phyloP scores from a whole-genome alignment of 139 green algal species.

The Spirogloea muscicola region DNA sequence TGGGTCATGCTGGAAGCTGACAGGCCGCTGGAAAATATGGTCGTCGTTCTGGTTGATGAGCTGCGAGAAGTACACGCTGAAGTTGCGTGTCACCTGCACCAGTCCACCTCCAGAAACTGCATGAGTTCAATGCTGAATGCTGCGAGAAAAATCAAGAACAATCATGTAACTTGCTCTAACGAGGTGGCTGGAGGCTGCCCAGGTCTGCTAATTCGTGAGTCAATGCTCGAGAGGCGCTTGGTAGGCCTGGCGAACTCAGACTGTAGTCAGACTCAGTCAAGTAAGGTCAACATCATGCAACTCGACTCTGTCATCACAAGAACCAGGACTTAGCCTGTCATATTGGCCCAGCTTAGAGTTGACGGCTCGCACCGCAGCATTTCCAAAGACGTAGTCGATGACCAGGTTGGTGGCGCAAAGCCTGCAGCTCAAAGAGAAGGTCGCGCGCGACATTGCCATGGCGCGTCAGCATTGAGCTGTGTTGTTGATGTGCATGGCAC shows the following conservation, averaged over 20 bases:
- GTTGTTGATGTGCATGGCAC: no score
- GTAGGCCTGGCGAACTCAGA: no score
- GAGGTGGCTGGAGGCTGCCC: neutral
- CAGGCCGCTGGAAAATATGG: conserved; percentile 15
- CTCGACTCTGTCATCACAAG: no score
- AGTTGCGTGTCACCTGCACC: conserved; percentile 16
- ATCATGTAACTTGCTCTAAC: neutral
- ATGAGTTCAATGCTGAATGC: no score
- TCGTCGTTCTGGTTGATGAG: conserved; percentile 13
- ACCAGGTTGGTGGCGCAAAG: conserved; percentile 18
- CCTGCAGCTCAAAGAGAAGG: conserved; percentile 5
- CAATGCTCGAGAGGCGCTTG: no score
- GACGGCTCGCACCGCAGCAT: conserved; percentile 7
- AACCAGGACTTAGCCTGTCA: no score
- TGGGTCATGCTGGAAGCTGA: conserved; percentile 22
- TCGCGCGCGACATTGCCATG: neutral
- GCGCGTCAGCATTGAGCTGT: neutral
- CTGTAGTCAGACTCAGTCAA: no score
- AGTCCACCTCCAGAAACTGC: no score
- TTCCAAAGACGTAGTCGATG: conserved; percentile 35
- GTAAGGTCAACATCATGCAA: no score
- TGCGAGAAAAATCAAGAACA: no score
- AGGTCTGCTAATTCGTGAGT: no score
- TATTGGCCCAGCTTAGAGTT: no score
- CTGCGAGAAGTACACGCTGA: conserved; percentile 32